Percentiles rank a stretch among this genome's conserved stretches.
Evolutionary conservation across 306 rosid genomes (phyloP).

Genomic region (Cucumis hystrix): DNA sequence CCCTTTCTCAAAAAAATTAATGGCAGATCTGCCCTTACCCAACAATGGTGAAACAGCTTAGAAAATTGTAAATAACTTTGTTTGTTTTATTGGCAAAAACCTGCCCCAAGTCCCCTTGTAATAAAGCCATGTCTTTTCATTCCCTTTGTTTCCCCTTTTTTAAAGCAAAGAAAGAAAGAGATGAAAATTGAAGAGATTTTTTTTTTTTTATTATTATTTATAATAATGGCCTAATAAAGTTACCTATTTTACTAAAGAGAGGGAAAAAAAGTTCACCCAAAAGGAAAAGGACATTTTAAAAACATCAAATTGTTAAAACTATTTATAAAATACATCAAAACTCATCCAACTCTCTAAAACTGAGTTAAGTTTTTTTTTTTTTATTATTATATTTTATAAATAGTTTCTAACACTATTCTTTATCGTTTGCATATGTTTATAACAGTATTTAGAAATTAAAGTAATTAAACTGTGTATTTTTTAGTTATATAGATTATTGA

Average conservation of each 20-base stretch:
- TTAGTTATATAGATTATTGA: background rate
- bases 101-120: background rate
- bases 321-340: too few species aligned
- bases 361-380: too few species aligned
- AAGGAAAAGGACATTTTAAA: background rate
- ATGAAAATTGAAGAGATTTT: too few species aligned
- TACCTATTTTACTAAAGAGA: background rate
- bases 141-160: slow-evolving; percentile 3
- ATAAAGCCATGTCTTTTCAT: background rate
- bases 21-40: background rate
- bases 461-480: background rate
- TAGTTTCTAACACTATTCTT: background rate
- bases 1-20: background rate
- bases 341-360: too few species aligned
- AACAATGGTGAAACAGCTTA: slow-evolving; percentile 1
- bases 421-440: too few species aligned
- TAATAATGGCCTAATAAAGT: background rate
- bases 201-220: too few species aligned
- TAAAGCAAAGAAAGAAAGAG: background rate
- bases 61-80: background rate
- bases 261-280: background rate
- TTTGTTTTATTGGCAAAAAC: background rate
- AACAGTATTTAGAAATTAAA: too few species aligned
- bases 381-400: too few species aligned
- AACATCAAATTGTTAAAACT: too few species aligned